Conservation (phyloP, 2,329 filamentous ascomycete species). For the Dactylonectria macrodidyma region DNA sequence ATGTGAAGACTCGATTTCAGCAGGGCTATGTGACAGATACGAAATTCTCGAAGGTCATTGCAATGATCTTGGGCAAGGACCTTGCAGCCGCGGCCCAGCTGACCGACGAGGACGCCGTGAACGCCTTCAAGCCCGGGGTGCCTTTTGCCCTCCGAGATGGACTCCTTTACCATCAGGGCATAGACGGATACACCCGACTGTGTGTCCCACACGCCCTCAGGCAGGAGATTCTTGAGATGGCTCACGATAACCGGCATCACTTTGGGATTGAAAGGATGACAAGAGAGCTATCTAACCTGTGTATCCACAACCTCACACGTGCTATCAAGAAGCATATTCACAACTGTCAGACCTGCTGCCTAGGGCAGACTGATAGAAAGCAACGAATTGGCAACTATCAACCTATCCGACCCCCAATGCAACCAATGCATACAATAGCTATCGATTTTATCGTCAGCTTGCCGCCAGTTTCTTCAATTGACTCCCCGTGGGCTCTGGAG, state of each 20-base stretch:
- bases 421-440: background rate
- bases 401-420: too few relatives aligned
- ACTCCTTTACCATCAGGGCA: too few relatives aligned
- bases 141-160: background rate
- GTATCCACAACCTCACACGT: background rate
- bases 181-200: background rate
- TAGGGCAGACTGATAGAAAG: too few relatives aligned
- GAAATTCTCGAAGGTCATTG: background rate
- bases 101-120: background rate
- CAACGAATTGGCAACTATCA: too few relatives aligned
- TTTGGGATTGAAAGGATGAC: too few relatives aligned
- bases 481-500: too few relatives aligned
- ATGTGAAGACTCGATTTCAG: background rate
- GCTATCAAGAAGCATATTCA: background rate
- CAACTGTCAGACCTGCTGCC: background rate
- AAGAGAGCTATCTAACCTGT: background rate
- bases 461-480: too few relatives aligned
- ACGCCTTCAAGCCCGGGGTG: conserved; percentile 3
- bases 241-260: background rate
- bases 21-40: background rate
- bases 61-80: background rate
- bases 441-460: too few relatives aligned
- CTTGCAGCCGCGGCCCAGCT: background rate
- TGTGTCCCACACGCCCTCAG: background rate
- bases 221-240: background rate